A percentile compares a stretch with the other conserved stretches of the same genome.
phyloP scores from a whole-genome alignment of 495 filamentous ascomycete genomes.

The Parathielavia hyrcaniae region DNA sequence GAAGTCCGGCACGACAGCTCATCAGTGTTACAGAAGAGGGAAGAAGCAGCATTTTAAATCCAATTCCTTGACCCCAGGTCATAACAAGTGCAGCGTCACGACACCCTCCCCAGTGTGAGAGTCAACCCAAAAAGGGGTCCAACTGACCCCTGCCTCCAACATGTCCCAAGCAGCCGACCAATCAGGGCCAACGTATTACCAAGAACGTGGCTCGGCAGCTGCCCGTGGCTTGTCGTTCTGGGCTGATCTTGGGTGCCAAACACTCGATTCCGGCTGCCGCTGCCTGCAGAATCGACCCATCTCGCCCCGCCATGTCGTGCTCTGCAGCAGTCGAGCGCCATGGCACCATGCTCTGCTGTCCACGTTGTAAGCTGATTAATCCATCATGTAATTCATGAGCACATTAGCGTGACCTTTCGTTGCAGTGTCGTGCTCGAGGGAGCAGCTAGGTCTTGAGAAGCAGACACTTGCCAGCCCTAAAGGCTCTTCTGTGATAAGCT shows the following conservation, averaged over 20 bases:
- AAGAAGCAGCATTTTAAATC: slow-evolving; percentile 5
- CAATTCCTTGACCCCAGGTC: not conserved
- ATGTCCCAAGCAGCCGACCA: slow-evolving; percentile 12
- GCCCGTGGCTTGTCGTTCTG: slow-evolving; percentile 31
- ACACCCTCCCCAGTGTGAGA: not conserved
- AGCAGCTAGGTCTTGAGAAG: no score
- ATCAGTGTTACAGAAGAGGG: not conserved
- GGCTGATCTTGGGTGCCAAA: slow-evolving; percentile 21
- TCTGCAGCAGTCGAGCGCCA: no score
- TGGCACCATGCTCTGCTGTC: not conserved
- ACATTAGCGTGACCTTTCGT: no score
- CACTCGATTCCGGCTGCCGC: not conserved
- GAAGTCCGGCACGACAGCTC: not conserved
- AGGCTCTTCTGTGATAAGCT: no score
- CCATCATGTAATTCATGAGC: no score
- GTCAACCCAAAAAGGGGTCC: no score
- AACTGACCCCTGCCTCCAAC: not conserved
- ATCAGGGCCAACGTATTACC: slow-evolving; percentile 22
- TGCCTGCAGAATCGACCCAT: slow-evolving; percentile 7
- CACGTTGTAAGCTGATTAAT: no score
- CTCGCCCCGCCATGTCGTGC: not conserved
- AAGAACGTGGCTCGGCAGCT: slow-evolving; percentile 25
- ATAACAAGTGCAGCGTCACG: not conserved
- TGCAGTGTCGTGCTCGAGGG: no score
- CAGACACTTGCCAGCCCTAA: no score